A percentile compares a stretch with the other conserved stretches of the same genome.
Conservation (phyloP, 140 eudicot species). For the Cichorium intybus region DNA sequence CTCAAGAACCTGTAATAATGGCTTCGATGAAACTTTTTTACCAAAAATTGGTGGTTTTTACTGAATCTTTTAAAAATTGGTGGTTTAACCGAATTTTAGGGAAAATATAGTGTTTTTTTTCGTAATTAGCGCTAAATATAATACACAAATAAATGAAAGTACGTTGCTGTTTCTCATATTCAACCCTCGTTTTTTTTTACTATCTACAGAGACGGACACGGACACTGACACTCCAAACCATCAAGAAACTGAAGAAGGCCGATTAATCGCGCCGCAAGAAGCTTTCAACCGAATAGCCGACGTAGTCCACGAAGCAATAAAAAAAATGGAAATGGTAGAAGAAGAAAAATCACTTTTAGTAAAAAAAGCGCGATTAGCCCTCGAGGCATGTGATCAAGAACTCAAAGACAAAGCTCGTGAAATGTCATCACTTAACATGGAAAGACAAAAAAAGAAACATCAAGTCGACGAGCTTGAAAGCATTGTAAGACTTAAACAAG, state of each 20-base stretch:
- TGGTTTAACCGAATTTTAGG: too few relatives aligned
- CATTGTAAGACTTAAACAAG: conserved; percentile 83
- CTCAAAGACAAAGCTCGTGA: conserved; percentile 86
- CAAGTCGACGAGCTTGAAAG: conserved; percentile 89
- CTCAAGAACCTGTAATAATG: too few relatives aligned
- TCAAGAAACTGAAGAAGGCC: conserved; percentile 44
- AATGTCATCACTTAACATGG: conserved; percentile 72
- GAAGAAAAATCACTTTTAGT: conserved; percentile 77
- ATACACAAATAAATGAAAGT: too few relatives aligned
- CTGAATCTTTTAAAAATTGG: too few relatives aligned
- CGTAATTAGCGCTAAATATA: too few relatives aligned
- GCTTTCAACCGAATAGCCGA: conserved; percentile 83
- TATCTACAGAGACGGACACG: conserved; percentile 54
- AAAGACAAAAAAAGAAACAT: conserved; percentile 76
- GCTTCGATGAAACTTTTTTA: too few relatives aligned
- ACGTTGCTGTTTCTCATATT: not conserved
- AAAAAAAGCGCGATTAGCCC: conserved; percentile 78
- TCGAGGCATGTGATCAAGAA: conserved; percentile 85
- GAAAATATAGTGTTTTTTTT: too few relatives aligned
- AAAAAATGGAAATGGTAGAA: conserved; percentile 93
- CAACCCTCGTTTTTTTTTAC: too few relatives aligned
- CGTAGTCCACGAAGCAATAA: conserved; percentile 88
- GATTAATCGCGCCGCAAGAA: conserved; percentile 75
- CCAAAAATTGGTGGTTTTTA: too few relatives aligned
- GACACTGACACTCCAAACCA: conserved; percentile 66